Percentiles rank a stretch among this genome's conserved stretches.
phyloP scores from a whole-genome alignment of 441 rosid species.

The Hura crepitans region DNA sequence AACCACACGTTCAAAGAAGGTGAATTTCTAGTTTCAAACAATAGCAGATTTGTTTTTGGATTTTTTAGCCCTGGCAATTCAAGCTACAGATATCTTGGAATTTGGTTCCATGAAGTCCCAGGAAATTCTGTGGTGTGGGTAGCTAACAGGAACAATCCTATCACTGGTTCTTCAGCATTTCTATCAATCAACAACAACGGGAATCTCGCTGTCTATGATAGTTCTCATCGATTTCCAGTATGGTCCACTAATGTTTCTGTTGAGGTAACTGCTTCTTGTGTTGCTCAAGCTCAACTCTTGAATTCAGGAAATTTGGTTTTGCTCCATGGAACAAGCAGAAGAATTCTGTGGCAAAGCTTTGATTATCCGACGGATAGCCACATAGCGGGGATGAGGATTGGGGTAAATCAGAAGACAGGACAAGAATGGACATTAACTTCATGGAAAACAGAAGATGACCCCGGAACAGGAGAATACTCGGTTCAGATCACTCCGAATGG shows the following conservation, averaged over 20 bases:
- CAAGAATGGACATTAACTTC: neutral
- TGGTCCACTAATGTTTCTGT: slow-evolving; percentile 6
- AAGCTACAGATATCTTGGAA: neutral
- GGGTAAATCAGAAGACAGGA: neutral
- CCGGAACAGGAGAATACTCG: neutral
- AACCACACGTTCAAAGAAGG: neutral
- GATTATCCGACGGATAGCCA: neutral
- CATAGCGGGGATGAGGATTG: neutral
- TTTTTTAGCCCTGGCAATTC: neutral
- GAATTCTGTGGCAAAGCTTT: neutral
- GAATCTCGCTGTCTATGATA: neutral
- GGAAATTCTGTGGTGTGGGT: neutral
- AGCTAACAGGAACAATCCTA: slow-evolving; percentile 2
- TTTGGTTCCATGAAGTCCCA: neutral
- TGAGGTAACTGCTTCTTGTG: neutral
- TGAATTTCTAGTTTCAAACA: neutral
- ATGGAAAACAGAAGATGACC: slow-evolving; percentile 4
- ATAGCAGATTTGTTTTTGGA: neutral
- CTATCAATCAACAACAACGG: neutral
- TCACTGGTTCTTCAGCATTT: neutral
- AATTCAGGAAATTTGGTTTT: slow-evolving; percentile 1
- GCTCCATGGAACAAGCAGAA: neutral
- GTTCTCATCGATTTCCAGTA: neutral
- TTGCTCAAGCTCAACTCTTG: neutral
- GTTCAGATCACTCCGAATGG: neutral